Evolutionary conservation across 148 eudicot genomes (phyloP), one percentile per base, ranked within the genome.

Genomic region (Rhododendron simsii): DNA sequence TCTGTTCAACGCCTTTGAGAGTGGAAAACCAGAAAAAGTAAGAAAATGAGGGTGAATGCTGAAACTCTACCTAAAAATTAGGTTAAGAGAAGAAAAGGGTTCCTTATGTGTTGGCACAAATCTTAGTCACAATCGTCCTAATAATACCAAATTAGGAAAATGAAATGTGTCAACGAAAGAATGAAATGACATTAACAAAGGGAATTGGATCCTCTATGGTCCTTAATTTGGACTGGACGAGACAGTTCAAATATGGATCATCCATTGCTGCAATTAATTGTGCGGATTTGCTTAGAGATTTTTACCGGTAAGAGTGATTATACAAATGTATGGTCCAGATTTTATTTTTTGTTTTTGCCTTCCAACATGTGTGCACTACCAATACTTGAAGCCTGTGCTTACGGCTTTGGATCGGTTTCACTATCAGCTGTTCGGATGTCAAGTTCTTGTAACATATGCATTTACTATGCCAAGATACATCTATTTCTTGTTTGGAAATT

Each of bases 51-150:
- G 28, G 35, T 35, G 28, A 20, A 83, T 65, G 39, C 44, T 44
- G 76, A 67, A 41, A 83, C 16, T 26, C 77, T 83, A 83, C 85
- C 85, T 67, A 15, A 61, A 35, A 13, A 14, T 65, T 82, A 63
- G 84, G 84, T 61, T 61, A n/a, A 37, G 7, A 14, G 15, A 28
- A 28, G 15, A 10, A 67, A 35, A 12, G 51, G 71, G 14, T 23
- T 41, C 15, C 71, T 16, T 75, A 37, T 75, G 67, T n/a, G 59
- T n/a, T 83, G 57, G 57, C 50, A 18, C 59, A n/a, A 44, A 39
- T 45, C 78, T 20, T 16, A 83, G 51, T 79, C 82, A 48, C 28
- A 79, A 48, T 80, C 28, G 12, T 50, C 2, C 15, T 80, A 50
- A 50, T 26, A 14, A 0, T 13, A 50, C 61, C 53, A 47, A 50